Evolutionary conservation across 371 early-diverging fungal species (phyloP), one percentile per base, ranked within the genome.

Genomic region (Haplosporangium sp.): DNA sequence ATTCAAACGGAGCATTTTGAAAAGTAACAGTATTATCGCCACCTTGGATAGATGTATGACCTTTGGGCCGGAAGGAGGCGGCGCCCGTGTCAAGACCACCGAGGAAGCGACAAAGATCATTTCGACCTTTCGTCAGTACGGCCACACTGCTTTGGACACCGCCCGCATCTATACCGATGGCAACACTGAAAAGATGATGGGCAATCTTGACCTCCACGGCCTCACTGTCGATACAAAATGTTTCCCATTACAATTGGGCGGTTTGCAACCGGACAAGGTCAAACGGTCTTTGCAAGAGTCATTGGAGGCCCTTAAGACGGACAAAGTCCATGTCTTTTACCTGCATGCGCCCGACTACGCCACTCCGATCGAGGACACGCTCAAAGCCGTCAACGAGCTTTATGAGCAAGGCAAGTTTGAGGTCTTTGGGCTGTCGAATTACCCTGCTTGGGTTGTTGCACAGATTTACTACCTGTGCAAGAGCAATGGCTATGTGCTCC

Each of bases 381-480:
- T 84, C 14, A 43, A 59, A 13, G 86, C 80, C 23, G 82, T 87
- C 14, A 75, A 87, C 48, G 81, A 83, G 29, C 53, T 87, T 40
- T 83, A 85, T 60, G 54, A 76, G 29, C 68, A 83, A 57, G 86
- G 85, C 6, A 66, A 70, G 40, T 87, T 86, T 65, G 76, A 79
- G 54, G 72, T 80, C 80, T 82, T 86, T 83, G 87, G 86, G 6
- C 57, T 87, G 18, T 86, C 87, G 42, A 87, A 87, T 65, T 87
- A 81, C 62, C 59, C 83, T 4, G 71, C 86, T 5, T 84, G 82
- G 80, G 80, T 82, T 57, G 86, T 87, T n/a, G 69, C 81, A 11
- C 84, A 85, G 50, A 81, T 87, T 46, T 81, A 80, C 20, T 75
- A 83, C 23, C 53, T 85, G 45, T 84, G 84, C 62, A 81, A 76